Evolutionary conservation across 2,329 filamentous ascomycete species (phyloP), one percentile per base, ranked within the genome.

Genomic region (Colletotrichum lupini): DNA sequence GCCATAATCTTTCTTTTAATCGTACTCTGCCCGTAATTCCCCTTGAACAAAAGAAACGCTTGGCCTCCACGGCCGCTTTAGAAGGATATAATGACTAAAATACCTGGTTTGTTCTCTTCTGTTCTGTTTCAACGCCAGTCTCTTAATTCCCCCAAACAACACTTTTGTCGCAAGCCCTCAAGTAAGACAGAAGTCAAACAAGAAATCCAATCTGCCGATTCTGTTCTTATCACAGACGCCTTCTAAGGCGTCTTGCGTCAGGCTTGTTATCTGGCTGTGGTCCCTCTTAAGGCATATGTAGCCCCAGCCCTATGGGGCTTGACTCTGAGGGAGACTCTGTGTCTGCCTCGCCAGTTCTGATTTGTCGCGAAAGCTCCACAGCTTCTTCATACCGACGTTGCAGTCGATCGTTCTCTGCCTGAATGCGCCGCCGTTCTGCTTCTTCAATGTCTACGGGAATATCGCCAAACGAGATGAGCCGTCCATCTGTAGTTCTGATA

Each of bases 391-490:
- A 60, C 12, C 42, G 32, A 26, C 53, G 69, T 24, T 63, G 37
- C 14, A 73, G 42, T 26, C 30, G 32, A 16, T 73, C 32, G 11
- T 26, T 14, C 12, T 70, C 67, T 12, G 28, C 28, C 42, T 46
- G n/a, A 22, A 26, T 12, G 32, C 58, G 46, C 32, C 56, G 26
- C 19, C 42, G 46, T 24, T 53, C 24, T 11, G 49, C 72, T 14
- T 73, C 71, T 35, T 55, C 72, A 19, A 68, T 32, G 30, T 71
- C 46, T 16, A 73, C 55, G 6, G 55, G 30, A 16, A 68, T 28
- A 12, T 71, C 61, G 16, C 74, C 72, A 62, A 75, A 75, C 8
- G 61, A 66, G 52, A 75, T 68, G 8, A 75, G 56, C 8, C 67
- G 64, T 11, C 74, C 72, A 49, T 59, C 32, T 8, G 52, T 28